Base-by-base conservation (phyloP, 2,329 filamentous ascomycete species). In the Aspergillus unguis region DNA sequence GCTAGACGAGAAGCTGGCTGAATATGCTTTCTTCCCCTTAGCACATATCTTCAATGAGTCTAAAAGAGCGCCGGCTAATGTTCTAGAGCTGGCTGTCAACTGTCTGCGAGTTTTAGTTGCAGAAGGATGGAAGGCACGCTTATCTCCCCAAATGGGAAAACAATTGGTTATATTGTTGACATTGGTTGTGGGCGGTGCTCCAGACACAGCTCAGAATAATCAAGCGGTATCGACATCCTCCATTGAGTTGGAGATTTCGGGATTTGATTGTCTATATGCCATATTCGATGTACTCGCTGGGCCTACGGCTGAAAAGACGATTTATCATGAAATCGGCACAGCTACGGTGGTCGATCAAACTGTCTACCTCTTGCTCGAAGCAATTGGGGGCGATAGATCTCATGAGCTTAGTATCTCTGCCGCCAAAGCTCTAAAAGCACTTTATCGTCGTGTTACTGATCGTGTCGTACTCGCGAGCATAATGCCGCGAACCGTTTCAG, bases 1-100 rank as follows among this genome's bases (percentile, higher is more conserved):
- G 1, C 67, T 97, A 17, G 90, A 96, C 68, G 80, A 85, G 48
- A 92, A 91, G 68, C 76, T 97, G 17, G 90, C 92, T 10, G 92
- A 96, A 75, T 99, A 97, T 77, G 82, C 88, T 65, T 97, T 97
- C 76, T 96, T 96, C 57, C 94, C 94, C 0, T 77, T 99, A 0
- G 91, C 90, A 0, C 87, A 94, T 61, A 84, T 97, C 36, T 86
- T 99, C 62, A 86, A 90, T 53, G 81, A 85, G 57, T 86, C 89
- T 60, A 83, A 87, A 57, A 78, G 81, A 44, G 83, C 92, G 49
- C 85, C 92, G 1, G 81, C 88, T 43, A 80, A 81, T 48, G 72
- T 70, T 37, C 75, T 94, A 6, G 94, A 99, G 68, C 72, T 88
- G 40, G 85, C 87, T 29, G 77, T 96, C 42, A 84, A 85, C 66